Evolutionary conservation across 129 eudicot genomes (phyloP).

Genomic region (Solidago caesia): DNA sequence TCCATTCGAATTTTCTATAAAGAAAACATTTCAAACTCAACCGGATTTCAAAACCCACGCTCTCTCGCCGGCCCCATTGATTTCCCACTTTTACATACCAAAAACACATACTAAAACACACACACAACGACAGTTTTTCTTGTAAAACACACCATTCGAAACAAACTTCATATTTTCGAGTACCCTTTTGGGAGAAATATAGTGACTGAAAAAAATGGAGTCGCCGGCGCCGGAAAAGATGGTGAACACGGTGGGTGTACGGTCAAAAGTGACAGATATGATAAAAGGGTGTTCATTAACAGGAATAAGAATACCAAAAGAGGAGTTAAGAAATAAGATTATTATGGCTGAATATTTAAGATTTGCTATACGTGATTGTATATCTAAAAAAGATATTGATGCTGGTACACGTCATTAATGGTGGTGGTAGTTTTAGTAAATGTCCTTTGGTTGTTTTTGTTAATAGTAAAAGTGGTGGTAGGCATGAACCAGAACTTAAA

Average conservation of each 20-base stretch:
- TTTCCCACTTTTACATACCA: not conserved
- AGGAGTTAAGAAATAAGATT: slow-evolving; percentile 56
- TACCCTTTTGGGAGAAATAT: not conserved
- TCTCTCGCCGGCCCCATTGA: slow-evolving; percentile 1
- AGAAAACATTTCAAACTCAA: not conserved
- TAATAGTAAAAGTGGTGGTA: slow-evolving; percentile 86
- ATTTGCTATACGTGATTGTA: slow-evolving; percentile 61
- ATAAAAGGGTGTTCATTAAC: slow-evolving; percentile 53
- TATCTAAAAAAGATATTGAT: slow-evolving; percentile 40
- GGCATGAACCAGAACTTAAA: slow-evolving; percentile 78
- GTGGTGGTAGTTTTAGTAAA: slow-evolving; percentile 28
- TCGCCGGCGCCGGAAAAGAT: slow-evolving; percentile 31
- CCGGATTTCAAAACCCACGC: not conserved
- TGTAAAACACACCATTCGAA: not conserved
- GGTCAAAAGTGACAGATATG: slow-evolving; percentile 62
- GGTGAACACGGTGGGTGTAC: slow-evolving; percentile 31
- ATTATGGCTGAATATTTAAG: slow-evolving; percentile 70
- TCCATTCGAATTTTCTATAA: too few relatives aligned
- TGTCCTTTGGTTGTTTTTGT: slow-evolving; percentile 78
- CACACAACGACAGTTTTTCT: not conserved
- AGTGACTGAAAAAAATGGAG: slow-evolving; percentile 21
- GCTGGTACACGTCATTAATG: slow-evolving; percentile 33
- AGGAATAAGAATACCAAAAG: slow-evolving; percentile 53
- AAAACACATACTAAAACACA: not conserved
- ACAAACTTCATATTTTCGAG: not conserved